Base-by-base conservation (phyloP, 177 flowering plant genomes). In the Telopea speciosissima region DNA sequence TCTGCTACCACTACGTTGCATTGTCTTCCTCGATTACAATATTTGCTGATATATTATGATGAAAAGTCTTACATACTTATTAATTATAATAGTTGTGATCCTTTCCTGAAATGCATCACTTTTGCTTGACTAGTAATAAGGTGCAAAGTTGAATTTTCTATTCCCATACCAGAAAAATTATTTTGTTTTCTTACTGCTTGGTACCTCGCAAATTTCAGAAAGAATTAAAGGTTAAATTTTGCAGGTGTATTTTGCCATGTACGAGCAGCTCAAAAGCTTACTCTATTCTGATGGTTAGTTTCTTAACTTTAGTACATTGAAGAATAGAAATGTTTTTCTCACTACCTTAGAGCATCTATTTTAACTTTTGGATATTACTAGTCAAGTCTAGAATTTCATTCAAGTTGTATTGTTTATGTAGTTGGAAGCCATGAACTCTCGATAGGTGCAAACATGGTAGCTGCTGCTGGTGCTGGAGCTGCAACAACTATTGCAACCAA, bases 391-490 rank as follows among this genome's bases (percentile, higher is more conserved):
- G 0, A 2, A 26, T 72, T 63, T 49, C 63, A 66, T 52, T 60
- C 31, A 7, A 26, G 42, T 8, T 52, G 40, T 67, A 63, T 82
- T 74, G 0, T 36, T 36, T 36, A 36, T 69, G 90, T 24, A 63
- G 85, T 84, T 74, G 67, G 70, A 59, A 60, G 72, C 67, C 70
- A 72, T 45, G 83, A 89, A 77, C 90, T 93, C 71, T 59, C 93
- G 66, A 17, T 87, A 70, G 88, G 89, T 44, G 87, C 83, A 58
- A 84, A 93, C 73, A 80, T 95, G 81, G 24, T 93, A 73, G 96
- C 97, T 75, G 99, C 99, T 76, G 79, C 97, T 22, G 90, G 96
- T 40, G 97, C 99, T 71, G 99, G 99, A 69, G 97, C 91, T 71
- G 90, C 92, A 44, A 95, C 99, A 28, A 83, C 99, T 22, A 76